Evolutionary conservation across 2,329 filamentous ascomycete species (phyloP).

Genomic region (Ceratocystis ficicola): DNA sequence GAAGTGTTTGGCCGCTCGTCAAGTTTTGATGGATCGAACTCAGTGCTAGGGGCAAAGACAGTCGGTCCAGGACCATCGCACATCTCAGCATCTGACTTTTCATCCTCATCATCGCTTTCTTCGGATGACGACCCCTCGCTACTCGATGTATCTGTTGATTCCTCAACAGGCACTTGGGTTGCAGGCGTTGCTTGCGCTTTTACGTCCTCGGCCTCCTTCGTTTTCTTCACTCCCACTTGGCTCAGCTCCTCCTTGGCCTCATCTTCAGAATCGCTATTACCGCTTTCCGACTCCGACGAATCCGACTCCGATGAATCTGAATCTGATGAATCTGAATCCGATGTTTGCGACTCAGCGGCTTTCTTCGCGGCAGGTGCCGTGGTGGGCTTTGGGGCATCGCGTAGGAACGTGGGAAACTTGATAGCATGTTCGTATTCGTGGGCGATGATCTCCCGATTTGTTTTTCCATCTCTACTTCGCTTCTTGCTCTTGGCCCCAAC

Average conservation of each 20-base stretch:
- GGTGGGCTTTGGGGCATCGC: slow-evolving; percentile 32
- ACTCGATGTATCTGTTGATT: slow-evolving; percentile 23
- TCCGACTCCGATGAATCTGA: slow-evolving; percentile 11
- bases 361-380: slow-evolving; percentile 24
- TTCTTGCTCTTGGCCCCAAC: slow-evolving; percentile 43
- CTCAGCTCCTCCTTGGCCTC: neutral
- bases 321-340: slow-evolving; percentile 4
- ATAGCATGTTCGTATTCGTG: slow-evolving; percentile 84
- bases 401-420: slow-evolving; percentile 72
- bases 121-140: slow-evolving; percentile 25
- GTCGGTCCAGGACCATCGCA: slow-evolving; percentile 1
- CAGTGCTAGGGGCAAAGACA: slow-evolving; percentile 10
- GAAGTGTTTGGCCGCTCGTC: slow-evolving; percentile 36
- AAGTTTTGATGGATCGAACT: slow-evolving; percentile 21
- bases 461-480: slow-evolving; percentile 45
- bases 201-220: neutral
- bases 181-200: neutral
- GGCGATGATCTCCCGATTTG: slow-evolving; percentile 48
- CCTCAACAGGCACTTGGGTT: slow-evolving; percentile 22
- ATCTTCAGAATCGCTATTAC: slow-evolving; percentile 13
- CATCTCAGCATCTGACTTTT: slow-evolving; percentile 3
- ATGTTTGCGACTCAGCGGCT: slow-evolving; percentile 24
- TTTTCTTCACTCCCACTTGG: slow-evolving; percentile 23
- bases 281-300: slow-evolving; percentile 15
- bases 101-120: slow-evolving; percentile 20